These are phyloP conservation scores for Chaetomium fimeti DNA, from an alignment of 495 filamentous ascomycete genomes.

Conservation along the genomic window DNA sequence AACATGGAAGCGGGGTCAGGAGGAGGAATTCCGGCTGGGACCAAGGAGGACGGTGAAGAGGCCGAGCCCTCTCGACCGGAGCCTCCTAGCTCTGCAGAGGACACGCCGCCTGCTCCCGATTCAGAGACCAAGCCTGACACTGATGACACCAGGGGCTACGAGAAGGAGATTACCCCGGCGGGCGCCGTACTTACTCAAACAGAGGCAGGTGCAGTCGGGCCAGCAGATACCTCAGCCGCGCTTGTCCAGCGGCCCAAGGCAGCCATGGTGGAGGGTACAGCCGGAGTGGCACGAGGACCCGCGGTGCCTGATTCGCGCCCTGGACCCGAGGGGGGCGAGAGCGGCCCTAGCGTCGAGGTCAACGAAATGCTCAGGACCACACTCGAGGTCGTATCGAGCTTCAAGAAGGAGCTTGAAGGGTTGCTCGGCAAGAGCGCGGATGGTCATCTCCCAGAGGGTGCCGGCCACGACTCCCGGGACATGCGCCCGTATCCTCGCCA, in stretches of 20 bases:
- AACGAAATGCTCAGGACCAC: slow-evolving; percentile 23
- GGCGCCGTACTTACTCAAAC: too few species aligned
- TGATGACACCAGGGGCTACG: neutral
- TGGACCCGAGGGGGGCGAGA: neutral
- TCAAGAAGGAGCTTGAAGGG: slow-evolving; percentile 29
- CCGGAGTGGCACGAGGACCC: neutral
- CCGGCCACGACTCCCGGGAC: neutral
- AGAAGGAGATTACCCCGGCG: too few species aligned
- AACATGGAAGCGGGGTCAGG: neutral
- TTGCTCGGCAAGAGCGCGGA: slow-evolving; percentile 16
- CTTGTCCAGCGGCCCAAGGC: neutral
- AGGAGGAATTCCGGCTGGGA: neutral
- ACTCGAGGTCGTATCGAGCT: slow-evolving; percentile 19
- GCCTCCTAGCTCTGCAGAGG: slow-evolving; percentile 21
- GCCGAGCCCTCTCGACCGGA: slow-evolving; percentile 16
- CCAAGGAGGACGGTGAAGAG: neutral
- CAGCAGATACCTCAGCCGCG: neutral
- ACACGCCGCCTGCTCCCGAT: slow-evolving; percentile 22
- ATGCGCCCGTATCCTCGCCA: neutral
- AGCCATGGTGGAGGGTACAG: neutral
- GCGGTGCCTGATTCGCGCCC: neutral
- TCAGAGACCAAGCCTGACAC: neutral
- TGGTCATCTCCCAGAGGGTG: neutral
- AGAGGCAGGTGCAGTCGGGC: neutral
- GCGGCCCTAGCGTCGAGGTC: slow-evolving; percentile 3